These are phyloP conservation scores for Geotrichum klebahnii DNA, from an alignment of 1,139 yeast species.

Conservation along the genomic window DNA sequence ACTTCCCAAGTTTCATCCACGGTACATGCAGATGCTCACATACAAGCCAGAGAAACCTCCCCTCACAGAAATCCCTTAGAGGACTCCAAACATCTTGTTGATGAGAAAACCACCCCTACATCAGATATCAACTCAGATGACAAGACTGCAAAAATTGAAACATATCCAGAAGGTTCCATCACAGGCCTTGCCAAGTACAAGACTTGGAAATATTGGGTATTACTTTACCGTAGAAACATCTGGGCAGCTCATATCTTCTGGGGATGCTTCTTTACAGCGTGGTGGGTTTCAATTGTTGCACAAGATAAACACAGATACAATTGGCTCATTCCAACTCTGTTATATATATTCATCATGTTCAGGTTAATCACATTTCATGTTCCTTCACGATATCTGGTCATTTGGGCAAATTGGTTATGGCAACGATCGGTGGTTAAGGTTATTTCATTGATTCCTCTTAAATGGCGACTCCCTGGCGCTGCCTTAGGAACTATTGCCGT, in stretches of 20 bases:
- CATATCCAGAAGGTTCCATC: too few species aligned
- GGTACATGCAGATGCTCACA: conserved; percentile 30
- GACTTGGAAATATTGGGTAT: conserved; percentile 31
- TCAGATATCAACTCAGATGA: conserved; percentile 31
- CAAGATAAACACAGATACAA: conserved; percentile 51
- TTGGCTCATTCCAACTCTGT: conserved; percentile 61
- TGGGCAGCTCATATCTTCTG: conserved; percentile 32
- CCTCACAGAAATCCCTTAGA: conserved; percentile 15
- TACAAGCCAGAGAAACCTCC: conserved; percentile 29
- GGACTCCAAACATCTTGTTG: conserved; percentile 11
- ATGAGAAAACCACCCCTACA: conserved; percentile 38
- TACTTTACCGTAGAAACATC: conserved; percentile 39
- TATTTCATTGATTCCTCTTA: conserved; percentile 42
- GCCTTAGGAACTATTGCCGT: conserved; percentile 45
- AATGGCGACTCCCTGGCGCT: conserved; percentile 46
- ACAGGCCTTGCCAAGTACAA: too few species aligned
- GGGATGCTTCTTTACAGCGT: conserved; percentile 52
- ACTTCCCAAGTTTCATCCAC: conserved; percentile 30
- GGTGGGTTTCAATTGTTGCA: conserved; percentile 60
- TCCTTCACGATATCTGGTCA: conserved; percentile 41
- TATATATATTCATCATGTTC: conserved; percentile 53
- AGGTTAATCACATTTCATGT: conserved; percentile 54
- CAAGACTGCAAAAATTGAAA: background rate
- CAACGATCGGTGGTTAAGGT: conserved; percentile 39
- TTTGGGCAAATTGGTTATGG: conserved; percentile 42